These are phyloP conservation scores for Microbotryomycetes sp. DNA, from an alignment of 1,284 basidiomycete genomes.

Conservation along the genomic window DNA sequence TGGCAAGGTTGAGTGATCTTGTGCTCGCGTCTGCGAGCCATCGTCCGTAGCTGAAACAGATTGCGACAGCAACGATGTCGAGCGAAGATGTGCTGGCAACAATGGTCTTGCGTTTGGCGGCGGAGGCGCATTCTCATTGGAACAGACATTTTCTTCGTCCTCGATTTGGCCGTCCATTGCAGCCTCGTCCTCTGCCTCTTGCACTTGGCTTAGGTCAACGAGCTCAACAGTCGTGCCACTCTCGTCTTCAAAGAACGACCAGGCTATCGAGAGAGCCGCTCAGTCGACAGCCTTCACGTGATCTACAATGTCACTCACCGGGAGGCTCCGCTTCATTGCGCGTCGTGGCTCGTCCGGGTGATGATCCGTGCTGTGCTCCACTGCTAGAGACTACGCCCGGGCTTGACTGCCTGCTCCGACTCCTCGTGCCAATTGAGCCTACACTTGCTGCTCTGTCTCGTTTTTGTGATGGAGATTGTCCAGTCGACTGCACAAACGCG, in stretches of 20 bases:
- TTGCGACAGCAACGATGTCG: neutral
- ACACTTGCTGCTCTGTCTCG: neutral
- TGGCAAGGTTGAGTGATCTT: neutral
- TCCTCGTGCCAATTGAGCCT: neutral
- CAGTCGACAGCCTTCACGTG: neutral
- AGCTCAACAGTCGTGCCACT: neutral
- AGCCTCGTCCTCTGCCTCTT: neutral
- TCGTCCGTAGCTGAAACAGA: neutral
- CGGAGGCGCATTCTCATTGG: neutral
- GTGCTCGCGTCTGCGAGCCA: no score
- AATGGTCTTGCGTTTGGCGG: neutral
- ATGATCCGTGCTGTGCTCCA: neutral
- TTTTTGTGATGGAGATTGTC: neutral
- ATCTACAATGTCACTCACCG: neutral
- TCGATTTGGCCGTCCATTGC: neutral
- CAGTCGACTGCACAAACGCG: neutral
- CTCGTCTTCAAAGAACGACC: neutral
- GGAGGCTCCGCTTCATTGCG: neutral
- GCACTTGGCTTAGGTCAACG: neutral
- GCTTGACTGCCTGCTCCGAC: neutral
- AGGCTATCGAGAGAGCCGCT: neutral
- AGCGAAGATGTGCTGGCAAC: neutral
- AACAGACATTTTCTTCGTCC: neutral
- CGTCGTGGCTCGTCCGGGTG: neutral
- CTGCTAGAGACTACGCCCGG: neutral